Conservation (phyloP, 2,329 filamentous ascomycete species). For the Cladosporium colombiae region DNA sequence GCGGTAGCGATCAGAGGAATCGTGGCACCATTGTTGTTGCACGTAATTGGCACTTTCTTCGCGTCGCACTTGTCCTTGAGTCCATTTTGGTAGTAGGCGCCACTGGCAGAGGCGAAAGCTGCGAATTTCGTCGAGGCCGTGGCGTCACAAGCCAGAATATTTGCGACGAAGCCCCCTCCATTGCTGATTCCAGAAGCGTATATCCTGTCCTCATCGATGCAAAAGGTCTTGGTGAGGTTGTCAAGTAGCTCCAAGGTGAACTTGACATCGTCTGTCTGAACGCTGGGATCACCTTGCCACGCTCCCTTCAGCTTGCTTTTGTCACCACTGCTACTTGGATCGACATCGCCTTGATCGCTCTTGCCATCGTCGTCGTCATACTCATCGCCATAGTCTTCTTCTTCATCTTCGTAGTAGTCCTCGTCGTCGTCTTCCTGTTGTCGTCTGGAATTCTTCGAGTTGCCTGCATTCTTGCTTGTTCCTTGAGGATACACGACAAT, state of each 20-base stretch:
- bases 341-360: neutral
- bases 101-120: constrained; percentile 51
- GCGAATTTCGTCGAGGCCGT: constrained; percentile 46
- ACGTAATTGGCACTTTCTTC: constrained; percentile 27
- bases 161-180: constrained; percentile 51
- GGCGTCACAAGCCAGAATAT: constrained; percentile 49
- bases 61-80: constrained; percentile 22
- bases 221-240: constrained; percentile 43
- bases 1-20: constrained; percentile 48
- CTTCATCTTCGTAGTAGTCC: neutral
- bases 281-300: constrained; percentile 48
- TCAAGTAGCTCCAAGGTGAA: constrained; percentile 48
- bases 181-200: constrained; percentile 56
- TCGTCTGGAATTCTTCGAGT: neutral
- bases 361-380: neutral
- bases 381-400: neutral
- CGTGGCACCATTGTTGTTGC: constrained; percentile 28
- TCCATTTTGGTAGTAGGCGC: constrained; percentile 45
- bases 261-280: constrained; percentile 42
- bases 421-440: neutral
- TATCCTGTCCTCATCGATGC: constrained; percentile 46
- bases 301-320: constrained; percentile 19
- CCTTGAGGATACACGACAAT: constrained; percentile 51
- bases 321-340: neutral
- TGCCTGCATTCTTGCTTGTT: constrained; percentile 6